Evolutionary conservation across 306 rosid genomes (phyloP).

Genomic region (Prunus armeniaca): DNA sequence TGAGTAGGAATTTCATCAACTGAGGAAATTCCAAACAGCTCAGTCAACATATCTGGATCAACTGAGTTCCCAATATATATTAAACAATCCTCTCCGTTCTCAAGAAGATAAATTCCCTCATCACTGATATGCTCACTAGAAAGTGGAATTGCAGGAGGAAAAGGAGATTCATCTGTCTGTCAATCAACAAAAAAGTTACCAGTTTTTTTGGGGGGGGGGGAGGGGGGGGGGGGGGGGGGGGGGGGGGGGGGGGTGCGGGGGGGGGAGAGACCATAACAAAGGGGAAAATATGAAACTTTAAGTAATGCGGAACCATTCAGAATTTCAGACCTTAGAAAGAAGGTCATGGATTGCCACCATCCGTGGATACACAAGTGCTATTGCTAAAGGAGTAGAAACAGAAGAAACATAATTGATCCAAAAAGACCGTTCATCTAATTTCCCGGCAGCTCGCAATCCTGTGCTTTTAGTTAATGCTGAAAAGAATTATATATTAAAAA

Average conservation of each 20-base stretch:
- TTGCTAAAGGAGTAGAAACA: conserved; percentile 66
- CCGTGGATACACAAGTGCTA: conserved; percentile 81
- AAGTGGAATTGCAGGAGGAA: conserved; percentile 75
- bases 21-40: conserved; percentile 60
- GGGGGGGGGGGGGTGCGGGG: too few species aligned
- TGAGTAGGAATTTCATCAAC: conserved; percentile 63
- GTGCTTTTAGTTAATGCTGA: conserved; percentile 74
- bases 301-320: conserved; percentile 2
- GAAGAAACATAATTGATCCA: conserved; percentile 72
- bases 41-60: conserved; percentile 50
- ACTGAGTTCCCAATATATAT: conserved; percentile 68
- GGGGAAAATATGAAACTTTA: not conserved
- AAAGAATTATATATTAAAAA: conserved; percentile 21
- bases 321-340: conserved; percentile 46
- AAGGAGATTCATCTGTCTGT: conserved; percentile 59
- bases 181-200: not conserved
- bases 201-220: too few species aligned
- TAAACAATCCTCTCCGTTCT: conserved; percentile 75
- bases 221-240: too few species aligned
- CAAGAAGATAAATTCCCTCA: conserved; percentile 79
- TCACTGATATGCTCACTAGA: conserved; percentile 77
- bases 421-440: conserved; percentile 74
- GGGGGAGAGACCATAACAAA: not conserved
- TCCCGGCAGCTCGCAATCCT: conserved; percentile 68
- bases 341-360: conserved; percentile 76